phyloP scores from a whole-genome alignment of 1,139 yeast genomes.

The Arxiozyma bovina region DNA sequence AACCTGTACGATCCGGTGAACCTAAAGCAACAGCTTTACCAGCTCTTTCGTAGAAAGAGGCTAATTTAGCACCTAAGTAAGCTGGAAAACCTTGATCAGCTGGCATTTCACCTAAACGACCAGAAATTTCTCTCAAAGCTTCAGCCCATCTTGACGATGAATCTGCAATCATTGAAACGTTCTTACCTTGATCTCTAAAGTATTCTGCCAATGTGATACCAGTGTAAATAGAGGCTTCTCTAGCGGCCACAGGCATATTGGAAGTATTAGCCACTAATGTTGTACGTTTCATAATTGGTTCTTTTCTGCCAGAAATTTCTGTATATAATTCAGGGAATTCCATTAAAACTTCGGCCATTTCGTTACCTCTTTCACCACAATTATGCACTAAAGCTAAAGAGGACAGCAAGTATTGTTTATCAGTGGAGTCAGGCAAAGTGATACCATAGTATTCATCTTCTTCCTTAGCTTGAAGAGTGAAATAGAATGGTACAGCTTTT shows the following conservation, averaged over 20 bases:
- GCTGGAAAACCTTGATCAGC: conserved; percentile 99
- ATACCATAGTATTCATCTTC: conserved; percentile 36
- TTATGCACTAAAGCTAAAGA: conserved; percentile 35
- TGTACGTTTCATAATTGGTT: conserved; percentile 99
- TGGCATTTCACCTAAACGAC: conserved; percentile 99
- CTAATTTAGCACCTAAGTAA: conserved; percentile 94
- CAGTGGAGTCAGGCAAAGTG: conserved; percentile 34
- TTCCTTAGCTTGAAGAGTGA: conserved; percentile 25
- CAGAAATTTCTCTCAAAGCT: conserved; percentile 98
- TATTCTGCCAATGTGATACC: conserved; percentile 98
- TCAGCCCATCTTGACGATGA: conserved; percentile 99
- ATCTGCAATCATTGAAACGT: conserved; percentile 98
- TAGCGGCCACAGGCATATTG: conserved; percentile 99
- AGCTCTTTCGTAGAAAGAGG: conserved; percentile 98
- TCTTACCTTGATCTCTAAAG: conserved; percentile 99
- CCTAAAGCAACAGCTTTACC: conserved; percentile 95
- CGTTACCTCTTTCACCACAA: conserved; percentile 92
- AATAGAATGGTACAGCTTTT: conserved; percentile 26
- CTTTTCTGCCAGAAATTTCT: conserved; percentile 85
- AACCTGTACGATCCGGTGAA: conserved; percentile 91
- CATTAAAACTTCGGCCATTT: conserved; percentile 99
- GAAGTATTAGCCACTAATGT: conserved; percentile 97
- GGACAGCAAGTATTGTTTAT: conserved; percentile 36
- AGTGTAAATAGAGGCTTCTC: conserved; percentile 98
- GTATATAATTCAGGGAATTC: conserved; percentile 97